phyloP scores from a whole-genome alignment of 257 asterid species.

The Ilex asprella region DNA sequence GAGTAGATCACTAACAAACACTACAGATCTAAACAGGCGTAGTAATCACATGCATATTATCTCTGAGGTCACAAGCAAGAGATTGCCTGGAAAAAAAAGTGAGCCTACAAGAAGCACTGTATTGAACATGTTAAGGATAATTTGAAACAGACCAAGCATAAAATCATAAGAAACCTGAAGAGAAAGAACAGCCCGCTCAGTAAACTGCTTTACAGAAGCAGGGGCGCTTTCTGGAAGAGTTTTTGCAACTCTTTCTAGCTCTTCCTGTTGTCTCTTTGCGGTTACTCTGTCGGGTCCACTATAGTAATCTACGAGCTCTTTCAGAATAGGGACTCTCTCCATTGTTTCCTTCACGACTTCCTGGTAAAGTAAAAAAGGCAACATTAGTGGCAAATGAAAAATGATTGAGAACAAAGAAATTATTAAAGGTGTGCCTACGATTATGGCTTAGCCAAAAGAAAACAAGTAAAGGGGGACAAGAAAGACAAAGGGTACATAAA shows the following conservation, averaged over 20 bases:
- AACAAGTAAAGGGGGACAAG: too few relatives aligned
- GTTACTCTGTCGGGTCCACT: constrained; percentile 87
- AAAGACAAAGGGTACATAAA: too few relatives aligned
- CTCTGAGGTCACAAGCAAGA: too few relatives aligned
- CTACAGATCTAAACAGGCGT: too few relatives aligned
- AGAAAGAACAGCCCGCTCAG: constrained; percentile 73
- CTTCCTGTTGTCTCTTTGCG: constrained; percentile 69
- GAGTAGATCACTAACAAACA: too few relatives aligned
- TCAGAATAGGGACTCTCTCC: constrained; percentile 65
- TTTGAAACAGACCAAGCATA: not conserved
- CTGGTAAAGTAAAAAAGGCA: constrained; percentile 26
- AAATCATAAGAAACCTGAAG: constrained; percentile 56
- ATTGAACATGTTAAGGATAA: too few relatives aligned
- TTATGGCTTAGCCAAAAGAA: too few relatives aligned
- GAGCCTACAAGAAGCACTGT: too few relatives aligned
- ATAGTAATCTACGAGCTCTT: constrained; percentile 65
- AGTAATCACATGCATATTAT: too few relatives aligned
- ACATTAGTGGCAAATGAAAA: constrained; percentile 13
- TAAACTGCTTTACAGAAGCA: constrained; percentile 59
- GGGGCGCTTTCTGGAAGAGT: constrained; percentile 75
- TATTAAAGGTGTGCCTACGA: too few relatives aligned
- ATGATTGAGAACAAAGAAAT: not conserved
- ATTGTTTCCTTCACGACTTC: constrained; percentile 61
- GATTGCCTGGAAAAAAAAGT: too few relatives aligned
- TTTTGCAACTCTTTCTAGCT: constrained; percentile 76